These are phyloP conservation scores for Diplosphaera chodatii DNA, from an alignment of 139 green algal genomes.

Conservation along the genomic window DNA sequence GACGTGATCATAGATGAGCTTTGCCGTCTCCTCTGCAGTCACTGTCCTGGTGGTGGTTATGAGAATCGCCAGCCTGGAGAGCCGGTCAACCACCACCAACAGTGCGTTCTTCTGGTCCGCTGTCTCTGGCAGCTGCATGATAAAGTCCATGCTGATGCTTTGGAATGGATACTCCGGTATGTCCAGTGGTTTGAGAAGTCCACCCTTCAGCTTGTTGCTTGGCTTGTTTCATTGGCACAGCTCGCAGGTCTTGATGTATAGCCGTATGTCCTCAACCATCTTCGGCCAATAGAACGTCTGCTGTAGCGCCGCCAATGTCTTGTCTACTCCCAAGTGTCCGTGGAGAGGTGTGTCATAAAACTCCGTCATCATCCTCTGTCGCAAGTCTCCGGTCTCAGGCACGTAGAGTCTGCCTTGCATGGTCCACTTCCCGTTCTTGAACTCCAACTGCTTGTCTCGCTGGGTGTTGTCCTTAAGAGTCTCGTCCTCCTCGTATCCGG, in stretches of 20 bases:
- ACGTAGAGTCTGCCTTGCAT: conserved; percentile 3
- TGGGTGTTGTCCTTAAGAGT: not conserved
- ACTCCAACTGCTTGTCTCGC: not conserved
- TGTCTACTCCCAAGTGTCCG: conserved; percentile 13
- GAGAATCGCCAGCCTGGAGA: conserved; percentile 21
- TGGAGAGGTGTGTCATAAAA: conserved; percentile 6
- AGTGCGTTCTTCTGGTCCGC: not conserved
- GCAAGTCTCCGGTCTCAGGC: not conserved
- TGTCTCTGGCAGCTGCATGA: conserved; percentile 12
- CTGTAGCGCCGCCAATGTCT: conserved; percentile 3
- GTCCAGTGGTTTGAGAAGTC: conserved; percentile 18
- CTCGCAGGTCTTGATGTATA: conserved; percentile 18
- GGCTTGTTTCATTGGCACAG: conserved; percentile 31
- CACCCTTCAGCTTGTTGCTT: not conserved
- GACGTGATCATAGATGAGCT: conserved; percentile 16
- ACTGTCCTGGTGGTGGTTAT: conserved; percentile 6
- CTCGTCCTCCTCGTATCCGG: not conserved
- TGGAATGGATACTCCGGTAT: conserved; percentile 18
- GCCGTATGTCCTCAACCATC: not conserved
- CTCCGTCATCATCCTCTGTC: not conserved
- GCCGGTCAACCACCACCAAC: conserved; percentile 6
- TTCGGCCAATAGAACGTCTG: conserved; percentile 22
- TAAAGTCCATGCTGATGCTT: conserved; percentile 19
- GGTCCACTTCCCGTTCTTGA: conserved; percentile 11
- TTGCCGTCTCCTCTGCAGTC: conserved; percentile 1